These are phyloP conservation scores for Tetrahymena thermophila DNA, from an alignment of 73 alveolate species.

Conservation along the genomic window DNA sequence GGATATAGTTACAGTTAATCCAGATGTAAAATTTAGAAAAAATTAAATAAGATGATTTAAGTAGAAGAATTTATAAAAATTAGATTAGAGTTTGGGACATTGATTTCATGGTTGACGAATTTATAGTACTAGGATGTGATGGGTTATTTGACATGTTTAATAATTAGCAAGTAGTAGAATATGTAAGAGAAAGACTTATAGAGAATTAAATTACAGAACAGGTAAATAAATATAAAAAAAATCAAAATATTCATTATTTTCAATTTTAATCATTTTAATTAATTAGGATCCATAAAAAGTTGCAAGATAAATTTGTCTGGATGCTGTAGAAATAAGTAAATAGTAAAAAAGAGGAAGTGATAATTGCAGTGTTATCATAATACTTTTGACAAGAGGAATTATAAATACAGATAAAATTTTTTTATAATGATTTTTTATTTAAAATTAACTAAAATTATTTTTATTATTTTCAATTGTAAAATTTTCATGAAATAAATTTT, in stretches of 20 bases:
- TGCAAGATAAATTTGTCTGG: constrained; percentile 49
- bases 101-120: constrained; percentile 61
- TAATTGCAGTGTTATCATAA: background rate
- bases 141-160: constrained; percentile 86
- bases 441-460: too few relatives aligned
- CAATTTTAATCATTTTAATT: background rate
- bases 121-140: constrained; percentile 84
- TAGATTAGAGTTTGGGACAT: constrained; percentile 37
- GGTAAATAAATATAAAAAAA: background rate
- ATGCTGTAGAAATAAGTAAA: background rate
- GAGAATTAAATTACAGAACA: constrained; percentile 27
- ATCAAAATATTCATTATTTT: background rate
- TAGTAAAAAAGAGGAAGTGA: background rate
- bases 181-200: constrained; percentile 40
- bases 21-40: constrained; percentile 53
- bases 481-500: background rate
- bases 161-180: constrained; percentile 62
- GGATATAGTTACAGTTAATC: constrained; percentile 65
- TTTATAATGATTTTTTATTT: background rate
- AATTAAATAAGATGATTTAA: background rate
- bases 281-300: constrained; percentile 54
- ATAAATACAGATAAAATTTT: background rate
- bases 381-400: background rate
- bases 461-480: background rate
- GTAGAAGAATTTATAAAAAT: background rate